Evolutionary conservation across 1,284 basidiomycete species (phyloP).

Genomic region (Ganoderma sinense): DNA sequence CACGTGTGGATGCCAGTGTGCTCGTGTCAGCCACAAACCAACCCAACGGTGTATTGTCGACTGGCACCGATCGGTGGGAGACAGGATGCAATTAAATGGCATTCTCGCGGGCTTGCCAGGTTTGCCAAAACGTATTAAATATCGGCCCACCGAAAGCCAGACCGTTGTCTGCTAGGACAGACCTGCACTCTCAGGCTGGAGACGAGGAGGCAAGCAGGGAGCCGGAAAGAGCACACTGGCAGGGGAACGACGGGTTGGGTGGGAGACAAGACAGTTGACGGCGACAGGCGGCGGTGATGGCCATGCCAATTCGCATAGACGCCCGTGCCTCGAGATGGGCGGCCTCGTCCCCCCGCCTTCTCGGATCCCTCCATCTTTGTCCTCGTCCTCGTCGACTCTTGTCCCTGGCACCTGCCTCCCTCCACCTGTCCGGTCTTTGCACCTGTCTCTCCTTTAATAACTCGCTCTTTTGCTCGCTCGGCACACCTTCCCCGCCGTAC

Average conservation of each 20-base stretch:
- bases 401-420: slow-evolving; percentile 7
- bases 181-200: background rate
- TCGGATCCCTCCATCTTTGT: slow-evolving; percentile 8
- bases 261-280: background rate
- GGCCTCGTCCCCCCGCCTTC: slow-evolving; percentile 16
- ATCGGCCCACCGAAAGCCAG: background rate
- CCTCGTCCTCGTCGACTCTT: slow-evolving; percentile 16
- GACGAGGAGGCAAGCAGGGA: background rate
- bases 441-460: slow-evolving; percentile 15
- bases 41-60: background rate
- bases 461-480: slow-evolving; percentile 24
- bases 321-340: background rate
- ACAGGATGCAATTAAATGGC: background rate
- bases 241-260: background rate
- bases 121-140: background rate
- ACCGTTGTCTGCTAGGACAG: background rate
- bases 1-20: background rate
- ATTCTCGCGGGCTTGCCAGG: background rate
- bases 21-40: background rate
- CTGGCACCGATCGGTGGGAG: background rate
- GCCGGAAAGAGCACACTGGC: too few species aligned
- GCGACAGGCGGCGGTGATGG: background rate
- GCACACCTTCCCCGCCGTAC: slow-evolving; percentile 5
- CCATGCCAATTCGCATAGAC: background rate
- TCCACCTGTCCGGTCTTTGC: slow-evolving; percentile 8